Base-by-base conservation (phyloP, 78 protist species). In the Dictyostelium citrinum region DNA sequence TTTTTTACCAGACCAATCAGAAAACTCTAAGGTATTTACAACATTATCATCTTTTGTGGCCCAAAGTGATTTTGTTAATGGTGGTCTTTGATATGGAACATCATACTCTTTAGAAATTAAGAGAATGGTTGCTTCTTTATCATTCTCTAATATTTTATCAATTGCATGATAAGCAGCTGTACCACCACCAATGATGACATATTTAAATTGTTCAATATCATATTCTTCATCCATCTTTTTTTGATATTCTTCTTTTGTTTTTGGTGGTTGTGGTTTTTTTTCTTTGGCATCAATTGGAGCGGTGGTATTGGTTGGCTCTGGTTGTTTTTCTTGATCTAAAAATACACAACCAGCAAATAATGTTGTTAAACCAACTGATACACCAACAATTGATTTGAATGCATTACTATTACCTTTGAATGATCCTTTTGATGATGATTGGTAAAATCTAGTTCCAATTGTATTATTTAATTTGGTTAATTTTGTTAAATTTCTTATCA, bases 21-120 rank as follows among this genome's bases (percentile, higher is more conserved):
- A 49, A 29, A 61, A 88, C 16, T 77, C 55, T 24, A 88, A 43
- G 8, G 39, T 60, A 27, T 88, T 49, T 17, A 33, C 61, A 22
- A 78, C 84, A 78, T 88, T 67, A 37, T 27, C 64, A 45, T 78
- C 93, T 37, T 55, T 76, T 6, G 33, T 49, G 6, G 64, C 45
- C 98, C 98, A 97, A 5, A 97, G 58, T 35, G 96, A 97, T 88
- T 97, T 97, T 31, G 96, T 75, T 1, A 97, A 76, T 5, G 98
- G 98, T 35, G 98, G 97, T 24, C 97, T 96, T 75, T 71, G 78
- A 88, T 97, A 97, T 39, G 98, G 97, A 2, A 45, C 55, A 0
- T 83, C 75, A 33, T 45, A 71, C 58, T 97, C 98, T 29, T 88
- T 95, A 0, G 96, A 67, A 10, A 97, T 71, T 10, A 97, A 33